A percentile compares a stretch with the other conserved stretches of the same genome.
phyloP scores from a whole-genome alignment of 768 basidiomycete genomes.

The Pleurotus tuber-regium region DNA sequence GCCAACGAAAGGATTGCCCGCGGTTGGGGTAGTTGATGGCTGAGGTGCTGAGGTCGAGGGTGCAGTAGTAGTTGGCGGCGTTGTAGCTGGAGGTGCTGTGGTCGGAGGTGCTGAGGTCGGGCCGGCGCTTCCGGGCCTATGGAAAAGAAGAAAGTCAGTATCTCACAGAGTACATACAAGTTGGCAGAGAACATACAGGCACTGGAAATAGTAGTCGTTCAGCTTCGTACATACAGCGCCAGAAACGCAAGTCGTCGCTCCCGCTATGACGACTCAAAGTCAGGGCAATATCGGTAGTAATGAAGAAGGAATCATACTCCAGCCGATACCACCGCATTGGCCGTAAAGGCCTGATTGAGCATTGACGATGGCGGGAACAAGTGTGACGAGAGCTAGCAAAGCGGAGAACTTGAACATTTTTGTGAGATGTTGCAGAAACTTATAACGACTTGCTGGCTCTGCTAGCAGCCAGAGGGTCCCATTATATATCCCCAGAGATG shows the following conservation, averaged over 20 bases:
- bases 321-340: conserved; percentile 53
- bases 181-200: conserved; percentile 30
- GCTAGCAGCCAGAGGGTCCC: conserved; percentile 13
- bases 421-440: conserved; percentile 14
- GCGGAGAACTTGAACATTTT: conserved; percentile 48
- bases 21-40: conserved; percentile 33
- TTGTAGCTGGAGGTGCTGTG: conserved; percentile 18
- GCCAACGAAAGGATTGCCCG: conserved; percentile 54
- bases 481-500: conserved; percentile 20
- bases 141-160: neutral
- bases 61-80: conserved; percentile 4
- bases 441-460: conserved; percentile 1
- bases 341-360: conserved; percentile 43
- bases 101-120: conserved; percentile 19
- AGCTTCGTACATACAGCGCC: conserved; percentile 30
- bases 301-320: conserved; percentile 38
- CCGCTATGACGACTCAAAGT: conserved; percentile 29
- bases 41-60: conserved; percentile 26
- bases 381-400: conserved; percentile 37
- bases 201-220: conserved; percentile 40
- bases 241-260: conserved; percentile 37
- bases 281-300: neutral
- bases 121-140: conserved; percentile 17
- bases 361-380: conserved; percentile 41
- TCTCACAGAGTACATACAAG: neutral